Evolutionary conservation across 2,329 filamentous ascomycete genomes (phyloP).

Genomic region (Orbilia ellipsospora): DNA sequence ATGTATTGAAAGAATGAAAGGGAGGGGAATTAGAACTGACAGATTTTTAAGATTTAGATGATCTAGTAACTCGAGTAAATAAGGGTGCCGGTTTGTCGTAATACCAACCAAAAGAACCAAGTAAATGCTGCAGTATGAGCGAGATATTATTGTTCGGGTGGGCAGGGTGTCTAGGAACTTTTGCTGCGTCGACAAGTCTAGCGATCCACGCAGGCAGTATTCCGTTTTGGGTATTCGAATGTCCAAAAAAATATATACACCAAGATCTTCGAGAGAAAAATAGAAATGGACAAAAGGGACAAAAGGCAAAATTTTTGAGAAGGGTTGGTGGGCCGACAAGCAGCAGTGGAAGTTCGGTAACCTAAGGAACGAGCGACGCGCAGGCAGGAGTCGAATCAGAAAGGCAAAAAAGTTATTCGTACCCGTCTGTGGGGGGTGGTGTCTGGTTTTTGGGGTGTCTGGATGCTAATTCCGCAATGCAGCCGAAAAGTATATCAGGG

Average conservation of each 20-base stretch:
- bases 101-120: conserved; percentile 8
- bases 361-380: conserved; percentile 41
- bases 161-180: conserved; percentile 34
- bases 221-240: conserved; percentile 46
- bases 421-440: not conserved
- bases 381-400: conserved; percentile 10
- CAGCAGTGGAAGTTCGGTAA: conserved; percentile 36
- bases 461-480: conserved; percentile 1
- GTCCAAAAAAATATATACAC: conserved; percentile 19
- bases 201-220: conserved; percentile 33
- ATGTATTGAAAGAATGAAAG: conserved; percentile 8
- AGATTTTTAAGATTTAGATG: conserved; percentile 46
- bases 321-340: conserved; percentile 40
- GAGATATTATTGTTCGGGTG: conserved; percentile 49
- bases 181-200: conserved; percentile 35
- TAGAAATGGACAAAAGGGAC: conserved; percentile 8
- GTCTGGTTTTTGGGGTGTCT: not conserved
- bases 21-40: conserved; percentile 46
- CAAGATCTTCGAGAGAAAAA: conserved; percentile 16
- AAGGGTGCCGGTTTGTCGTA: conserved; percentile 17
- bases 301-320: conserved; percentile 13
- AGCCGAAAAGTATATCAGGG: conserved; percentile 2
- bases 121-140: conserved; percentile 54
- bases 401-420: not conserved
- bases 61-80: conserved; percentile 50